phyloP scores from a whole-genome alignment of 495 filamentous ascomycete genomes.

The Aspergillus steynii region DNA sequence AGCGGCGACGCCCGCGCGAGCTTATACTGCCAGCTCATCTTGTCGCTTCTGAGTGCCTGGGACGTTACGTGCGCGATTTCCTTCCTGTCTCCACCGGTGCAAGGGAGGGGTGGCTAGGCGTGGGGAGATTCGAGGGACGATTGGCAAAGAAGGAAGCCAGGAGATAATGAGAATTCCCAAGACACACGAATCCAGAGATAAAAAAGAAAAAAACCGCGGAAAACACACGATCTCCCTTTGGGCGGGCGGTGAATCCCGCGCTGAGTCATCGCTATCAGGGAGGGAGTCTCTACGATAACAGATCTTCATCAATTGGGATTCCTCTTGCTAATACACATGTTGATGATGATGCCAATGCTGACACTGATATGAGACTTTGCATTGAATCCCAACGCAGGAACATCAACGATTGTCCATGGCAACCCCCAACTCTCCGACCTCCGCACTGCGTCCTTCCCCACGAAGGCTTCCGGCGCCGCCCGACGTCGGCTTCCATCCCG shows the following conservation, averaged over 20 bases:
- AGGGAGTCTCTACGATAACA: neutral
- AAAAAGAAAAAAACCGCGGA: neutral
- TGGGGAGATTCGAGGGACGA: neutral
- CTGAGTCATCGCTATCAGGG: conserved; percentile 1
- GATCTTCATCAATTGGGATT: neutral
- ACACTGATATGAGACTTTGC: too few species aligned
- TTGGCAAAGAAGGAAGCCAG: neutral
- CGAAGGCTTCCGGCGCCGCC: neutral
- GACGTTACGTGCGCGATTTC: conserved; percentile 16
- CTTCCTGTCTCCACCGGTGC: conserved; percentile 16
- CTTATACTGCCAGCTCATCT: conserved; percentile 43
- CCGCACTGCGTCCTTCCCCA: too few species aligned
- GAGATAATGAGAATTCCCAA: conserved; percentile 3
- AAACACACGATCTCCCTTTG: neutral
- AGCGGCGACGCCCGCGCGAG: conserved; percentile 42
- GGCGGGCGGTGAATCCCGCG: conserved; percentile 3
- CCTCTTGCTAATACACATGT: neutral
- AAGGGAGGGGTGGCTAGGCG: conserved; percentile 1
- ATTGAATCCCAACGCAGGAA: too few species aligned
- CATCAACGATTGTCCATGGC: too few species aligned
- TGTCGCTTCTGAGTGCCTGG: conserved; percentile 11
- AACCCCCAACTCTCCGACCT: neutral
- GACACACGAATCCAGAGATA: neutral
- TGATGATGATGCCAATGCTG: too few species aligned
- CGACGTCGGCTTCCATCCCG: too few species aligned